phyloP scores from a whole-genome alignment of 257 asterid species.

The Penstemon barbatus region DNA sequence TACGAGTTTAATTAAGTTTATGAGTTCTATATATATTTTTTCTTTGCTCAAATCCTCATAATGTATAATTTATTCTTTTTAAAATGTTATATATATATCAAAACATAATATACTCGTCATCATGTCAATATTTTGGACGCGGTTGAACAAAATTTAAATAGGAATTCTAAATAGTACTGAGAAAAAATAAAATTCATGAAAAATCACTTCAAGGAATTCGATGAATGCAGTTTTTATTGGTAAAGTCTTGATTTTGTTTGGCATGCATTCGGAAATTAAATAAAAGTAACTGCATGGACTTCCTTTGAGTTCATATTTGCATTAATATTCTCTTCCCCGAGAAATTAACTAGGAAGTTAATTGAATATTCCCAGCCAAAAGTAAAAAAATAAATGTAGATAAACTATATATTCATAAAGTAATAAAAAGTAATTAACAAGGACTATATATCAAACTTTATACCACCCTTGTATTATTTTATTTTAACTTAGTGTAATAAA shows the following conservation, averaged over 20 bases:
- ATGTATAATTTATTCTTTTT: no score
- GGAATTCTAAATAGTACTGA: no score
- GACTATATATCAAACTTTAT: conserved; percentile 25
- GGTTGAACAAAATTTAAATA: no score
- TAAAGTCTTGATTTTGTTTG: no score
- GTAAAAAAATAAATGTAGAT: conserved; percentile 1
- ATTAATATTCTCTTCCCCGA: background rate
- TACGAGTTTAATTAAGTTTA: background rate
- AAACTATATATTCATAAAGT: background rate
- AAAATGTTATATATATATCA: no score
- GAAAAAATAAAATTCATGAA: no score
- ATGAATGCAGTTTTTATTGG: no score
- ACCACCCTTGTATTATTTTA: conserved; percentile 19
- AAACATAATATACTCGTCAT: no score
- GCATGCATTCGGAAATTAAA: no score
- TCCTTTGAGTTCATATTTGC: background rate
- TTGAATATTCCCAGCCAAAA: background rate
- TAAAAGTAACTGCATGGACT: background rate
- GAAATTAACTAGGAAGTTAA: background rate
- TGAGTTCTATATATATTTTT: background rate
- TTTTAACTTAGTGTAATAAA: conserved; percentile 18
- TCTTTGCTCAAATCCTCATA: no score
- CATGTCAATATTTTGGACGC: no score
- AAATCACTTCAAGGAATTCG: no score
- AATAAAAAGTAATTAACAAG: background rate